phyloP scores from a whole-genome alignment of 1,284 basidiomycete genomes.

The Boletellus dicymbophilus region DNA sequence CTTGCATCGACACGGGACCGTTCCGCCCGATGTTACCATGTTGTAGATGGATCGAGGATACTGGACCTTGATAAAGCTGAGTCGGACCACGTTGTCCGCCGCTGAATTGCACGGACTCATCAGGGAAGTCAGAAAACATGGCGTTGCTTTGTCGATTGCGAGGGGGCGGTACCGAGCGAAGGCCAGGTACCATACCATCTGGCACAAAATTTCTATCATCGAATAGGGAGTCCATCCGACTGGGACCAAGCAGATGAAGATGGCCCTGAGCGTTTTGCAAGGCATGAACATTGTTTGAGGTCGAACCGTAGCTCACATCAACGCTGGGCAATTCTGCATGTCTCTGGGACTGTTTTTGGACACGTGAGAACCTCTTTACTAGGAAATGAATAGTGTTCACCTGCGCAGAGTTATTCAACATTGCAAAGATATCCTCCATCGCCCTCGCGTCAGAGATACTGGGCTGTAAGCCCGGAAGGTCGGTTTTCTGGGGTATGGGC shows the following conservation, averaged over 20 bases:
- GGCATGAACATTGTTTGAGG: slow-evolving; percentile 22
- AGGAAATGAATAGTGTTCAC: slow-evolving; percentile 14
- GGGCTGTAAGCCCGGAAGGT: slow-evolving; percentile 37
- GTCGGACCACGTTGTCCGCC: slow-evolving; percentile 54
- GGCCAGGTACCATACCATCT: slow-evolving; percentile 80
- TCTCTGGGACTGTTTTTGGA: slow-evolving; percentile 29
- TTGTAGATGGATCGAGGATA: slow-evolving; percentile 52
- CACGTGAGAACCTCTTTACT: slow-evolving; percentile 1
- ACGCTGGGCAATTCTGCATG: slow-evolving; percentile 25
- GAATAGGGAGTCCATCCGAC: slow-evolving; percentile 66
- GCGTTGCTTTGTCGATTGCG: slow-evolving; percentile 58
- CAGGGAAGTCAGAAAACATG: slow-evolving; percentile 59
- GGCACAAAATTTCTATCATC: slow-evolving; percentile 80
- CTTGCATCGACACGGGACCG: slow-evolving; percentile 58
- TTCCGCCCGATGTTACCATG: slow-evolving; percentile 49
- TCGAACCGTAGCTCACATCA: slow-evolving; percentile 27
- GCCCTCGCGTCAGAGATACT: slow-evolving; percentile 52
- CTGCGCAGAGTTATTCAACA: slow-evolving; percentile 36
- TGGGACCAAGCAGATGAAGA: slow-evolving; percentile 37
- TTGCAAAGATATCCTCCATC: slow-evolving; percentile 74
- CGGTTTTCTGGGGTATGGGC: slow-evolving; percentile 49
- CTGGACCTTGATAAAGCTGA: slow-evolving; percentile 54
- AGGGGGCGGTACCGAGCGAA: slow-evolving; percentile 63
- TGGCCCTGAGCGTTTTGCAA: slow-evolving; percentile 48
- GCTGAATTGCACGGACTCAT: slow-evolving; percentile 63